Evolutionary conservation across 73 alveolate genomes (phyloP).

Genomic region (Blepharisma stoltei): DNA sequence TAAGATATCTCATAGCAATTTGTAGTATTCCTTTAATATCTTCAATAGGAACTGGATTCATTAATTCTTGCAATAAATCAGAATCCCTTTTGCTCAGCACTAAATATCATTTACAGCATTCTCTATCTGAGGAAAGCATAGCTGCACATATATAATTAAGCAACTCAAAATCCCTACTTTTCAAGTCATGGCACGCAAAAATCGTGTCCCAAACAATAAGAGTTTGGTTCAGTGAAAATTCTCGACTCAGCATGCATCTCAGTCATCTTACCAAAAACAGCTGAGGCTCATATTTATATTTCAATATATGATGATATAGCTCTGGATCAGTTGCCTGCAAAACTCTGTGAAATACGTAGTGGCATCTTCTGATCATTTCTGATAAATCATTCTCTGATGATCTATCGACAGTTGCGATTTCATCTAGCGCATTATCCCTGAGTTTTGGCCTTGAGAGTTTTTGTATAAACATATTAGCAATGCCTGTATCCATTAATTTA

Average conservation of each 20-base stretch:
- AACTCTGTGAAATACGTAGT: constrained; percentile 46
- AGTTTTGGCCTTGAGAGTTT: background rate
- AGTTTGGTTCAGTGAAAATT: constrained; percentile 39
- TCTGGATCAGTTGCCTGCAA: constrained; percentile 40
- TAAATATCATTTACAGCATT: background rate
- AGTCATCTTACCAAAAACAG: constrained; percentile 65
- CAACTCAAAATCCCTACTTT: background rate
- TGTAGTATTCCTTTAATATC: background rate
- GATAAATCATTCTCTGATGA: constrained; percentile 16
- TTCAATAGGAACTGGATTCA: background rate
- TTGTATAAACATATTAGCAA: background rate
- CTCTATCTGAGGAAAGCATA: background rate
- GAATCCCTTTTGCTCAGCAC: background rate
- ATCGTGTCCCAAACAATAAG: constrained; percentile 58
- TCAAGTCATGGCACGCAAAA: background rate
- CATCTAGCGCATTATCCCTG: background rate
- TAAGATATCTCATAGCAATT: no score
- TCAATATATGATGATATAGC: constrained; percentile 49
- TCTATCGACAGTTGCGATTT: constrained; percentile 21
- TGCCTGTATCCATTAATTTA: background rate
- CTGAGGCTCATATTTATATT: constrained; percentile 56
- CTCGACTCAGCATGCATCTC: constrained; percentile 63
- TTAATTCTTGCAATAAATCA: background rate
- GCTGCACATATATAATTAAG: constrained; percentile 8
- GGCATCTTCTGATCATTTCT: constrained; percentile 56